Percentiles rank a stretch among this genome's conserved stretches.
Evolutionary conservation across 2,329 filamentous ascomycete species (phyloP).

Genomic region (Colletotrichum ledebouriae): DNA sequence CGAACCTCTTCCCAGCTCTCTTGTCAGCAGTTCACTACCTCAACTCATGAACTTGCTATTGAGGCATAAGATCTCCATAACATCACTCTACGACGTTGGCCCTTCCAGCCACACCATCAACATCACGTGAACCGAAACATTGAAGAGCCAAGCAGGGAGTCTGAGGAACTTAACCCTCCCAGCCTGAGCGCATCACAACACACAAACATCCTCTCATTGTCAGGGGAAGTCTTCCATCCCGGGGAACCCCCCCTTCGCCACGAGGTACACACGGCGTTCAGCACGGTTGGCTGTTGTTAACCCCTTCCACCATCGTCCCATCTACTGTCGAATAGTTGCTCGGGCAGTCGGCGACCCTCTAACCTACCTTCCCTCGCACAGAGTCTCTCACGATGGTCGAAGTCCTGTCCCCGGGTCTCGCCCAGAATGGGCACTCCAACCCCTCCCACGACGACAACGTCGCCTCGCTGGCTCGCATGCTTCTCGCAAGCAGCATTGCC

Average conservation of each 20-base stretch:
- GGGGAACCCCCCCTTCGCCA: constrained; percentile 9
- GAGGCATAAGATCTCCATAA: constrained; percentile 48
- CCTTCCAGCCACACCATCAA: constrained; percentile 42
- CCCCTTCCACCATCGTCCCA: constrained; percentile 18
- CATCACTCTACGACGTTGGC: constrained; percentile 45
- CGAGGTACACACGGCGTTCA: constrained; percentile 19
- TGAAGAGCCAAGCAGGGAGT: constrained; percentile 1
- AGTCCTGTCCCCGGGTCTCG: constrained; percentile 46
- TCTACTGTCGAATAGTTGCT: constrained; percentile 25
- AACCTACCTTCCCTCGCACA: constrained; percentile 13
- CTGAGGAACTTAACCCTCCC: constrained; percentile 4
- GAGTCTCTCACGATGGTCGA: constrained; percentile 50
- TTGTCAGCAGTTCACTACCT: constrained; percentile 20
- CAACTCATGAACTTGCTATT: constrained; percentile 58
- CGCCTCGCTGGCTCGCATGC: constrained; percentile 41
- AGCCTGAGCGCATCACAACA: constrained; percentile 9
- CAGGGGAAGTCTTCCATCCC: constrained; percentile 15
- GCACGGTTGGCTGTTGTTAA: constrained; percentile 21
- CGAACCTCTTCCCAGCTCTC: constrained; percentile 32
- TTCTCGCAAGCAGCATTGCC: constrained; percentile 42
- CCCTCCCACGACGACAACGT: constrained; percentile 42
- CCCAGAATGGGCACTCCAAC: constrained; percentile 40
- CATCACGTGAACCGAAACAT: constrained; percentile 30
- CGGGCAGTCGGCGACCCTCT: constrained; percentile 17
- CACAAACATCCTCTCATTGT: constrained; percentile 15